Conservation (phyloP, 2,329 filamentous ascomycete genomes). For the Ophiostoma quercus region DNA sequence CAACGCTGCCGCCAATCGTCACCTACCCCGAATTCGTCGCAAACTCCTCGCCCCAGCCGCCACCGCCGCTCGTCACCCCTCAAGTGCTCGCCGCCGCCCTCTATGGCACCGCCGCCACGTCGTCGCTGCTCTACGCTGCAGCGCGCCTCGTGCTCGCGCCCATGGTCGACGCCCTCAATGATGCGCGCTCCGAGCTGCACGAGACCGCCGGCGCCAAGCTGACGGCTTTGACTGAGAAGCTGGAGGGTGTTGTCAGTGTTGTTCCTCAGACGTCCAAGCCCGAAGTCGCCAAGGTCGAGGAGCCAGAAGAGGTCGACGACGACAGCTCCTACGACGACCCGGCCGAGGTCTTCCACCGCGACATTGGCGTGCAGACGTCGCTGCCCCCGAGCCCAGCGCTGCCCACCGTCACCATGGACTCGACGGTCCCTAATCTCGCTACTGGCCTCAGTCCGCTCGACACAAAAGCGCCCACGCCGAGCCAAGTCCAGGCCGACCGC, state of each 20-base stretch:
- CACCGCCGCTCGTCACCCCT: constrained; percentile 59
- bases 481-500: constrained; percentile 20
- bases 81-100: constrained; percentile 54
- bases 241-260: constrained; percentile 56
- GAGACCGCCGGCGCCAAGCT: constrained; percentile 45
- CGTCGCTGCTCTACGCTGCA: constrained; percentile 63
- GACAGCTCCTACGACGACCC: constrained; percentile 53
- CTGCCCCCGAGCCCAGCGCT: constrained; percentile 41
- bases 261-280: constrained; percentile 40
- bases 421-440: constrained; percentile 5
- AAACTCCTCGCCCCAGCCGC: constrained; percentile 43
- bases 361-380: constrained; percentile 73
- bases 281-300: too few relatives aligned
- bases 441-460: neutral
- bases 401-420: constrained; percentile 20
- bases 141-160: constrained; percentile 64
- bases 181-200: constrained; percentile 51
- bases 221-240: constrained; percentile 43
- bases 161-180: constrained; percentile 50
- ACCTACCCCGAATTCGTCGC: constrained; percentile 67
- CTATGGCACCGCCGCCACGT: constrained; percentile 52
- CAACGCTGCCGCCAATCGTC: constrained; percentile 51
- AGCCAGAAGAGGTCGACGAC: too few relatives aligned
- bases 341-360: constrained; percentile 74
- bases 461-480: neutral